Evolutionary conservation across 371 early-diverging fungal species (phyloP), one percentile per base, ranked within the genome.

Genomic region (Mucor velutinosus): DNA sequence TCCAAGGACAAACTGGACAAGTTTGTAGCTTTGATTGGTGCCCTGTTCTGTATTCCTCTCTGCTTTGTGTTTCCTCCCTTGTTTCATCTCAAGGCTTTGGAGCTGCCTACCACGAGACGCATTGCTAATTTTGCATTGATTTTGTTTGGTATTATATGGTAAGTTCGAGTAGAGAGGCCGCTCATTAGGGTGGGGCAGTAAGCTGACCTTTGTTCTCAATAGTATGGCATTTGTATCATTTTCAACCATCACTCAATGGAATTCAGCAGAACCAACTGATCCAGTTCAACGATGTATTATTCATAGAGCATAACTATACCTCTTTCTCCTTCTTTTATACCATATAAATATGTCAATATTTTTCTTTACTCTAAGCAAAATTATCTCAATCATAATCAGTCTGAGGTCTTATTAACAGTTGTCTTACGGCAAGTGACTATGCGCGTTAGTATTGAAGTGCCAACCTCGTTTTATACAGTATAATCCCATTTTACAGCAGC

Each of bases 41-140:
- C 82, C 0, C 62, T 82, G 0, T 77, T 80, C 60, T 86, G 88
- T 70, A 85, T 88, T 23, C 90, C 91, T 17, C 73, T 92, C 58
- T 86, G 89, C 43, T 94, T 94, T 67, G 85, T 95, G 19, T 95
- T 93, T 76, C 95, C 94, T 7, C 86, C 94, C 4, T 70, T 94
- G 43, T 93, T 94, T 84, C 94, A 94, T 78, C 79, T 81, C 72
- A 89, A 84, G 70, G 89, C 86, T 2, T 69, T 86, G 29, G 79
- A 90, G 7, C 56, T 79, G 15, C 79, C 79, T 23, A 51, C 66
- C 17, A 78, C 81, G 33, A 74, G 80, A 41, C 70, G 72, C 1
- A 37, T 64, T 1, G 81, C 77, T 25, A 91, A 94, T 67, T 65
- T 83, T 33, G 67, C 77, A 14, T 62, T 95, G 35, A 86, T 89